phyloP scores from a whole-genome alignment of 768 basidiomycete genomes.

The Nidularia pulvinata region DNA sequence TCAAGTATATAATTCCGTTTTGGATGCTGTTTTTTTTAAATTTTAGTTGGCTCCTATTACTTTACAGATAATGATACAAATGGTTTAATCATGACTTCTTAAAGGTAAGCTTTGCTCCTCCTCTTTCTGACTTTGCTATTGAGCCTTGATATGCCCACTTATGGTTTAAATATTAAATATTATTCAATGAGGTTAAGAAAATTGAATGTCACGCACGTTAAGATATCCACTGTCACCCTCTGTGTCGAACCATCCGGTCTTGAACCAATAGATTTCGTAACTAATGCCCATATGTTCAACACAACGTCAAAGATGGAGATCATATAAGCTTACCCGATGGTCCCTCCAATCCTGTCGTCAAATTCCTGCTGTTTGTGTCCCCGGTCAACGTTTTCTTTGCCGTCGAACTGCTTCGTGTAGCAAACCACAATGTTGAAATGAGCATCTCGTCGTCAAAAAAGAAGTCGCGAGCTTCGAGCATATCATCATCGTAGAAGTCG shows the following conservation, averaged over 20 bases:
- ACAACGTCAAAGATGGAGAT: neutral
- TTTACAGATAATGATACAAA: too few relatives aligned
- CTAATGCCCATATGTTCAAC: slow-evolving; percentile 2
- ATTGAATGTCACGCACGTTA: slow-evolving; percentile 12
- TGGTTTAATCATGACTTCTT: too few relatives aligned
- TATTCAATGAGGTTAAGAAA: neutral
- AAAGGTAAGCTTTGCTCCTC: neutral
- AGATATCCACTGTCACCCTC: slow-evolving; percentile 17
- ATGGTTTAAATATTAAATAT: neutral
- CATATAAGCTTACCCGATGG: slow-evolving; percentile 9
- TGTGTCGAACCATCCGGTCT: slow-evolving; percentile 12
- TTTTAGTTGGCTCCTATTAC: too few relatives aligned
- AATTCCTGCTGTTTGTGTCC: slow-evolving; percentile 9
- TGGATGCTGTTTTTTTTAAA: too few relatives aligned
- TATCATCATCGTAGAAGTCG: too few relatives aligned
- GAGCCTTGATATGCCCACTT: neutral
- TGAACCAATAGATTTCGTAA: slow-evolving; percentile 20
- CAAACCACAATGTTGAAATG: slow-evolving; percentile 10
- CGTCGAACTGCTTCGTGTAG: slow-evolving; percentile 10
- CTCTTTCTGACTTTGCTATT: neutral
- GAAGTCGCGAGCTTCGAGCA: too few relatives aligned
- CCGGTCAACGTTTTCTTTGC: slow-evolving; percentile 8
- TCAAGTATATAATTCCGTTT: too few relatives aligned
- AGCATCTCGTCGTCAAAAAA: slow-evolving; percentile 2
- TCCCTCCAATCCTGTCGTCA: slow-evolving; percentile 9